Base-by-base conservation (phyloP, 2,329 filamentous ascomycete species). In the Talaromyces sp. region DNA sequence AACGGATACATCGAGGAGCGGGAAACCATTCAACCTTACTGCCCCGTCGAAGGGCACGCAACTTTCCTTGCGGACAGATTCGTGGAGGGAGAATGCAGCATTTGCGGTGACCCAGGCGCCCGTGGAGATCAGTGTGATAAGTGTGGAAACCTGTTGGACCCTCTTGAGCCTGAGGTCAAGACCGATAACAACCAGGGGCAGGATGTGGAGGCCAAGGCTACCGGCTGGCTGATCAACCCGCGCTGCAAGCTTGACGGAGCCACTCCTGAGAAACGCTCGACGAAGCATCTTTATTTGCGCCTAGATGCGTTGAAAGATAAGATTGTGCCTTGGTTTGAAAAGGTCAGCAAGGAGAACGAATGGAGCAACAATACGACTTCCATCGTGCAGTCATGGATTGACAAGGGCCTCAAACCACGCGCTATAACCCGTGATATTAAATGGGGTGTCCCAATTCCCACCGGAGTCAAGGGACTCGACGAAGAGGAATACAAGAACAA, bases 391-490 rank as follows among this genome's bases (percentile, higher is more conserved):
- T 73, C 77, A 46, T 80, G 77, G 77, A 67, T 80, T 62, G 77
- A 78, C 86, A 90, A 93, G 79, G 93, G 93, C 6, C 79, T 97
- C 61, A 88, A 93, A 73, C 87, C 88, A 54, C 87, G 93, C 67
- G 91, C 90, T 65, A 97, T 97, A 72, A 96, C 93, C 12, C 82
- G 93, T 73, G 93, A 97, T 79, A 80, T 97, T 62, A 92, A 90
- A 73, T 97, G 93, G 93, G 93, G 93, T 70, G 85, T 85, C 8
- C 80, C 83, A 2, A 83, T 87, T 51, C 81, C 80, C 3, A 61
- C 32, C 17, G 60, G 50, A 24, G 38, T 64, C 19, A 19, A 62
- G 29, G 63, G 63, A 12, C 32, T 65, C 12, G 58, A 61, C 46
- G 77, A 83, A 3, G 80, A 81, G 31, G 85, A 82, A 12, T 89